Evolutionary conservation across 805 yeast species (phyloP), one percentile per base, ranked within the genome.

Genomic region (Blastobotrys robertii): DNA sequence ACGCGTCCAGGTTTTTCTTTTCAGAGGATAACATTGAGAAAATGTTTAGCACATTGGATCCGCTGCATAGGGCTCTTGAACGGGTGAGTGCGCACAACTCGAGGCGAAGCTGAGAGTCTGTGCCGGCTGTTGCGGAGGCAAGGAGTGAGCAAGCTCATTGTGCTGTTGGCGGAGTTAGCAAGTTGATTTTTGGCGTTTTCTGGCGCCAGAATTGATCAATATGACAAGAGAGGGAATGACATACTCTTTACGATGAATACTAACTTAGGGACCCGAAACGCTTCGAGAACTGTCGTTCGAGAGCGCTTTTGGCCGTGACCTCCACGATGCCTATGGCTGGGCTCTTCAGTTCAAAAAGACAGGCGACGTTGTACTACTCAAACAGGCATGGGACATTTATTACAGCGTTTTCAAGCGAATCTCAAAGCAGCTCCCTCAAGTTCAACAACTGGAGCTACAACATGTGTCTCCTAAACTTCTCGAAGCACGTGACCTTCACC

Each of bases 301-400:
- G 43, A 86, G 87, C 43, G 84, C 95, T 0, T 94, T 85, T 68
- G 97, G 97, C 3, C 73, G 95, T 47, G 99, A 92, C 50, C 67
- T 92, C 46, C 79, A 77, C 28, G 95, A 87, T 61, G 98, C 98
- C 0, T 79, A 82, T 54, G 95, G 87, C 54, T 90, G 97, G 96
- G 81, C 88, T 1, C 69, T 79, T 59, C 84, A 85, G 56, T 92
- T 77, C 66, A 81, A 85, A 58, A 70, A 86, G 37, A 82, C 94
- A 0, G 84, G 80, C 46, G 97, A 92, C 58, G 76, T 80, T 39
- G 80, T 94, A 16, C 90, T 87, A 53, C 64, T 90, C 62, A 87
- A 88, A 56, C 97, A 92, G 62, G 97, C 97, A 0, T 90, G 98
- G 98, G 97, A 90, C 60, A 81, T 88, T 12, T 90, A 90, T 59